Conservation (phyloP, 2,329 filamentous ascomycete species). For the Chaetomium sp. region DNA sequence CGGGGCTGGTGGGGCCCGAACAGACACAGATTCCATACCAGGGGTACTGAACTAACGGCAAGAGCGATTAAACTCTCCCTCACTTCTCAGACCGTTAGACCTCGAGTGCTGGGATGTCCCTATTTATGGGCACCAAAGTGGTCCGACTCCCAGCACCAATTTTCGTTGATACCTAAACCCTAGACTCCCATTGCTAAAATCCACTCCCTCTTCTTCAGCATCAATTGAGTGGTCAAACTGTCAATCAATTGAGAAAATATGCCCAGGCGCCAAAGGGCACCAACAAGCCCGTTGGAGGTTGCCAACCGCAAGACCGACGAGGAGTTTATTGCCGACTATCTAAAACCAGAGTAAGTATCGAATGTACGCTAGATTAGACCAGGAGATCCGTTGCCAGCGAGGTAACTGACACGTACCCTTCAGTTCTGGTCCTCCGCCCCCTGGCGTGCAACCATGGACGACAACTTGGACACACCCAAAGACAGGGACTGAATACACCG, state of each 20-base stretch:
- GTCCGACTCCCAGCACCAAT: too few relatives aligned
- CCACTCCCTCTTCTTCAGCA: neutral
- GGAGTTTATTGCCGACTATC: slow-evolving; percentile 52
- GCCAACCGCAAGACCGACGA: slow-evolving; percentile 53
- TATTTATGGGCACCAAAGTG: too few relatives aligned
- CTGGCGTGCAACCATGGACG: slow-evolving; percentile 33
- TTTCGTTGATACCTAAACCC: too few relatives aligned
- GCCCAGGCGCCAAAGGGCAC: slow-evolving; percentile 37
- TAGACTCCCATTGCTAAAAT: neutral
- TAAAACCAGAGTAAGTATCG: slow-evolving; percentile 43
- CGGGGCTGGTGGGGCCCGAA: too few relatives aligned
- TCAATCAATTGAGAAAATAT: slow-evolving; percentile 18
- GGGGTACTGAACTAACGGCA: too few relatives aligned
- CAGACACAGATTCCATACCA: too few relatives aligned
- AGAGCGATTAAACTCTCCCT: too few relatives aligned
- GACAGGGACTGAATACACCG: slow-evolving; percentile 45
- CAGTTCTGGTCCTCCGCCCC: neutral
- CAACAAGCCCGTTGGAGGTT: slow-evolving; percentile 44
- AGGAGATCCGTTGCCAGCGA: neutral
- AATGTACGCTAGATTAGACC: neutral
- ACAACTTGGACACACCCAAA: slow-evolving; percentile 55
- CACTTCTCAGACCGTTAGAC: too few relatives aligned
- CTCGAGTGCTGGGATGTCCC: too few relatives aligned
- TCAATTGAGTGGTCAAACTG: neutral
- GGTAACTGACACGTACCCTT: neutral